Evolutionary conservation across 495 filamentous ascomycete species (phyloP), one percentile per base, ranked within the genome.

Genomic region (Opeltia flavorubescens): DNA sequence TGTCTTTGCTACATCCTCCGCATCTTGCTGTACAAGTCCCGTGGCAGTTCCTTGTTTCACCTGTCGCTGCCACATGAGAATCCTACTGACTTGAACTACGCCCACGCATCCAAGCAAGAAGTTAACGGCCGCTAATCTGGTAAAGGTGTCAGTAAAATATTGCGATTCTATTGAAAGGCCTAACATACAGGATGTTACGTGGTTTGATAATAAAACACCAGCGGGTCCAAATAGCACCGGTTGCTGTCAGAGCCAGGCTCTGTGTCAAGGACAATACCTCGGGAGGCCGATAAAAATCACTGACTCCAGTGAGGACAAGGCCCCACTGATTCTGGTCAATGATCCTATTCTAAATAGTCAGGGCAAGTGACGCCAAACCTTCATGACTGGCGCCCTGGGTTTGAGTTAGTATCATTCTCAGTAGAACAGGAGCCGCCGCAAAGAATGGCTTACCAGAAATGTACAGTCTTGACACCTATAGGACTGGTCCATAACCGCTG

Each of bases 171-270:
- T 25, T 40, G 26, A 9, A n/a, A 41, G 2, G 9, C 18, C 18
- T 41, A 21, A 24, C 81, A 29, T 67, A 89, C 86, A 94, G 79
- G 50, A 82, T 68, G 70, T 98, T 98, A 60, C 76, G 76, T 49
- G 91, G 91, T 62, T 80, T 88, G 67, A 98, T 98, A 60, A 98
- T 82, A 63, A 95, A 72, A 71, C 91, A 98, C 91, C 91, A 98
- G 28, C 91, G 77, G 24, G 91, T 98, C 91, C 91, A 98, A 71
- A 98, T 98, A 34, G 77, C 63, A 44, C 91, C 91, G n/a, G 91
- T 98, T 44, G 76, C 73, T 51, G 78, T 86, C 33, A 98, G 75
- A 23, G 91, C 91, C 38, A 65, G 64, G 67, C 96, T 98, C 67
- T 95, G 89, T 13, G 83, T 86, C 15, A 95, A 69, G 27, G 89